These are phyloP conservation scores for Trichoderma polysporum DNA, from an alignment of 2,329 filamentous ascomycete species.

Conservation along the genomic window DNA sequence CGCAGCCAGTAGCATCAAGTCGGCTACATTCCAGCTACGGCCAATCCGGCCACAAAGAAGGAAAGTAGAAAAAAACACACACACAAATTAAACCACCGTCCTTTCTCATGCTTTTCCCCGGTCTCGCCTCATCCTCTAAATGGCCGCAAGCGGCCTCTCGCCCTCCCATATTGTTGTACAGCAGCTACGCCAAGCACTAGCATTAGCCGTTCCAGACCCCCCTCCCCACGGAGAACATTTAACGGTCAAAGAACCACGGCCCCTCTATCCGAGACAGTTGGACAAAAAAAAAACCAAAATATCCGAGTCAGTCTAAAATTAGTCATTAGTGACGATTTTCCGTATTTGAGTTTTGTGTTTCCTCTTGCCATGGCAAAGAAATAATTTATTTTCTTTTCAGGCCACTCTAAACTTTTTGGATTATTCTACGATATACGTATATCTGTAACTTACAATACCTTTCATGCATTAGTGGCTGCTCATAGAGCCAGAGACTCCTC, in stretches of 20 bases:
- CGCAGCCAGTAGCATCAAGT: not conserved
- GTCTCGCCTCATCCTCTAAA: no score
- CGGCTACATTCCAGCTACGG: not conserved
- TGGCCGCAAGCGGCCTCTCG: not conserved
- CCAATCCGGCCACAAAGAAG: not conserved
- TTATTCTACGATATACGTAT: no score
- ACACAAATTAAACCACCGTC: not conserved
- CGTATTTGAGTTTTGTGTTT: not conserved
- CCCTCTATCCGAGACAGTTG: not conserved
- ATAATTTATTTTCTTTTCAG: no score
- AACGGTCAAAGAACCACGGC: not conserved
- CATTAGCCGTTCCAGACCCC: not conserved
- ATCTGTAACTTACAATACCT: no score
- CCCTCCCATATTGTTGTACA: not conserved
- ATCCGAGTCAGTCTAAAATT: not conserved
- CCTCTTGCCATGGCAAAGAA: not conserved
- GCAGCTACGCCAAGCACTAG: not conserved
- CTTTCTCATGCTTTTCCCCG: not conserved
- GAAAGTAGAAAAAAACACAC: not conserved
- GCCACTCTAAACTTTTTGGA: no score
- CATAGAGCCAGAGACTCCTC: not conserved
- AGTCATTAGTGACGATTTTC: not conserved
- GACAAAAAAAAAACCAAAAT: not conserved
- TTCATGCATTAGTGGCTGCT: not conserved
- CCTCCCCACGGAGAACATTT: not conserved